Evolutionary conservation across 257 asterid genomes (phyloP).

Genomic region (Ilex asprella): DNA sequence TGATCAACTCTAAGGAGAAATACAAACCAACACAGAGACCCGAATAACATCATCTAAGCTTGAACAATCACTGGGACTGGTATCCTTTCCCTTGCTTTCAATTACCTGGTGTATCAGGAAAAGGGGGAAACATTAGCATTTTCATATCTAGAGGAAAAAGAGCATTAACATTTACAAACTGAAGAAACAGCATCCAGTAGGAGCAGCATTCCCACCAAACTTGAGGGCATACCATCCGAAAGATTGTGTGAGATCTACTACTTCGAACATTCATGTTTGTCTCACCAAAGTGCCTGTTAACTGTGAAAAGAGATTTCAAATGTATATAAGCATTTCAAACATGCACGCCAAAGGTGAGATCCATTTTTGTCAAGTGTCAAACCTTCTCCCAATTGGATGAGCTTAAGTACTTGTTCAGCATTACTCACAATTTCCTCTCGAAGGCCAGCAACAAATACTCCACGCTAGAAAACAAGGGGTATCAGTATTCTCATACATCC

Average conservation of each 20-base stretch:
- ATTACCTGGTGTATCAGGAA: constrained; percentile 54
- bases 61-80: constrained; percentile 22
- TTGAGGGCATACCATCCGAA: constrained; percentile 73
- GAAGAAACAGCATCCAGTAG: background rate
- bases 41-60: constrained; percentile 81
- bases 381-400: constrained; percentile 95
- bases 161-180: constrained; percentile 9
- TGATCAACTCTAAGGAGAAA: constrained; percentile 7
- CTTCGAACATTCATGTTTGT: constrained; percentile 98
- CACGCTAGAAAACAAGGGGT: constrained; percentile 54
- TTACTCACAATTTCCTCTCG: constrained; percentile 87
- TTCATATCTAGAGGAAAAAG: constrained; percentile 1
- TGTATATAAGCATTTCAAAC: constrained; percentile 9
- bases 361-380: constrained; percentile 18
- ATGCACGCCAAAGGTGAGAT: constrained; percentile 6
- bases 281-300: constrained; percentile 93
- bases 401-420: constrained; percentile 83
- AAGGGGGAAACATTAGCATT: constrained; percentile 8
- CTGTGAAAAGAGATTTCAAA: constrained; percentile 36
- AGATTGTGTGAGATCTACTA: constrained; percentile 93
- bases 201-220: constrained; percentile 10
- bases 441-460: constrained; percentile 96
- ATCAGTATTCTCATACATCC: constrained; percentile 9
- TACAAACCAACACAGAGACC: constrained; percentile 88
- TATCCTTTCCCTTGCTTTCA: constrained; percentile 80